Conservation (phyloP, 1,284 basidiomycete species). For the Butyriboletus appendiculatus region DNA sequence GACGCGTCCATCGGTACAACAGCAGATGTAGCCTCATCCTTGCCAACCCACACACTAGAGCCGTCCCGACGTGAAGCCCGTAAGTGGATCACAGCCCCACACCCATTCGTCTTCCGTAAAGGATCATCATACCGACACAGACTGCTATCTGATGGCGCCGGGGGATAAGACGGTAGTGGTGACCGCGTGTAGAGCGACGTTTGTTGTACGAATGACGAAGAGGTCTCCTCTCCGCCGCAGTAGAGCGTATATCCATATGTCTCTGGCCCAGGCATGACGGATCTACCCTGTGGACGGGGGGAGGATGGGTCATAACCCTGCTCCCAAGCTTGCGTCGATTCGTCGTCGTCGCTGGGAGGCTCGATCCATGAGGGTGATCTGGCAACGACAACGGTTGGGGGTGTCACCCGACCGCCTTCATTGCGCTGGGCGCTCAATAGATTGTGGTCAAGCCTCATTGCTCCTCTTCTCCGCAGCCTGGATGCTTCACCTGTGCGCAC, state of each 20-base stretch:
- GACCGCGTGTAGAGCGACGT: constrained; percentile 35
- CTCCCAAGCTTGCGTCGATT: constrained; percentile 36
- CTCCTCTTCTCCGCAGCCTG: constrained; percentile 66
- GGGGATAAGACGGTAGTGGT: constrained; percentile 42
- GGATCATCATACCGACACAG: constrained; percentile 12
- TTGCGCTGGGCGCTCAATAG: constrained; percentile 29
- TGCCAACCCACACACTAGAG: constrained; percentile 58
- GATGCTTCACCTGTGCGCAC: constrained; percentile 71
- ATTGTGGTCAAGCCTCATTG: constrained; percentile 61
- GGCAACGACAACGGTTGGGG: constrained; percentile 32
- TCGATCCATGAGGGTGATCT: constrained; percentile 37
- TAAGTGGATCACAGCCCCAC: constrained; percentile 58
- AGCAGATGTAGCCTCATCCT: constrained; percentile 46
- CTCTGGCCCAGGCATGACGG: constrained; percentile 18
- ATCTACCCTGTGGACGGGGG: constrained; percentile 24
- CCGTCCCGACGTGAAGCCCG: constrained; percentile 51
- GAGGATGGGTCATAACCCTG: constrained; percentile 32
- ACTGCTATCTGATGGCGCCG: constrained; percentile 12
- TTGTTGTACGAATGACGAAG: constrained; percentile 1
- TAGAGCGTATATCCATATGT: constrained; percentile 45
- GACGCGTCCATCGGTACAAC: constrained; percentile 52
- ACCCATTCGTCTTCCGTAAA: constrained; percentile 48
- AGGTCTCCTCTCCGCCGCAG: constrained; percentile 46
- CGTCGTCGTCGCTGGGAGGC: constrained; percentile 37
- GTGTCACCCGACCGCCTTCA: constrained; percentile 27